Evolutionary conservation across 345 rosid genomes (phyloP).

Genomic region (Gossypium thurberi): DNA sequence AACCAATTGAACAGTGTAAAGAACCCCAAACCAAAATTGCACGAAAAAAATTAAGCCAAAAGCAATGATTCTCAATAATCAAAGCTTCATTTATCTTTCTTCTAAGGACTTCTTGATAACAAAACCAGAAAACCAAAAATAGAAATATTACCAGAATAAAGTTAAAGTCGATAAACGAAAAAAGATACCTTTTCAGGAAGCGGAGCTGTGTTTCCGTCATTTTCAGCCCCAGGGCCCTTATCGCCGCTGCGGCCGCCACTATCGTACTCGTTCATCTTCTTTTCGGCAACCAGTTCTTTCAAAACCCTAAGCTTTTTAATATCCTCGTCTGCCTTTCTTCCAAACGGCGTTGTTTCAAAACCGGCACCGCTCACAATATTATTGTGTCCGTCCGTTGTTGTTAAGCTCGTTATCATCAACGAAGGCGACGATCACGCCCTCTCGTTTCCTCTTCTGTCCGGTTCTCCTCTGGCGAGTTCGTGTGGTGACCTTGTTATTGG

Average conservation of each 20-base stretch:
- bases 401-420: slow-evolving; percentile 9
- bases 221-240: slow-evolving; percentile 58
- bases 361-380: slow-evolving; percentile 14
- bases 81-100: too few species aligned
- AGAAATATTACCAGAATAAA: not conserved
- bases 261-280: slow-evolving; percentile 63
- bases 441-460: slow-evolving; percentile 10
- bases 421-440: slow-evolving; percentile 19
- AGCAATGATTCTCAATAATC: not conserved
- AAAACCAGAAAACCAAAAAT: not conserved
- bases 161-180: not conserved
- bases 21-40: too few species aligned
- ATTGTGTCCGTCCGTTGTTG: not conserved
- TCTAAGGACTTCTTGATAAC: not conserved
- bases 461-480: slow-evolving; percentile 21
- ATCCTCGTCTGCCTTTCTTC: slow-evolving; percentile 10
- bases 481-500: not conserved
- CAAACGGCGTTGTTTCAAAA: slow-evolving; percentile 19
- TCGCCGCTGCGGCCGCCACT: slow-evolving; percentile 73
- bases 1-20: not conserved
- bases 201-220: slow-evolving; percentile 82
- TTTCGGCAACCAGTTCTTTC: slow-evolving; percentile 23
- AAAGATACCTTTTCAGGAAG: slow-evolving; percentile 70
- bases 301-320: slow-evolving; percentile 20
- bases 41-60: not conserved